A percentile compares a stretch with the other conserved stretches of the same genome.
Conservation (phyloP, 73 alveolate species). For the Uronychia setigera region DNA sequence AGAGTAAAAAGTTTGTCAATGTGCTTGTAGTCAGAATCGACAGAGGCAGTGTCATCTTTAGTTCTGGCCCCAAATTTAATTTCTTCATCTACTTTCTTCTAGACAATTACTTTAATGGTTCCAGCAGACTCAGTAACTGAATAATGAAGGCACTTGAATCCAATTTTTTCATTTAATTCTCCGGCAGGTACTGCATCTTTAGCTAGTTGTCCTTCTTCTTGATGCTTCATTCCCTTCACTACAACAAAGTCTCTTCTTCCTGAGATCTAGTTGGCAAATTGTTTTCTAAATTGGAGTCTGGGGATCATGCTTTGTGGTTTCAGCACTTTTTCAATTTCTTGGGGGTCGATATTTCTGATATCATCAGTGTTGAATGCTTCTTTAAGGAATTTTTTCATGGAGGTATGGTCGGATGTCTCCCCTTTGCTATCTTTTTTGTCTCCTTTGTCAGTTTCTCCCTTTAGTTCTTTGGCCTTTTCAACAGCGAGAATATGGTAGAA, state of each 20-base stretch:
- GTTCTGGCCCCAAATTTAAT: constrained; percentile 56
- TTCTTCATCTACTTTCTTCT: constrained; percentile 22
- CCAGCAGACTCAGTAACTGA: constrained; percentile 62
- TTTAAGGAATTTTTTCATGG: constrained; percentile 23
- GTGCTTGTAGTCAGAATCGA: constrained; percentile 24
- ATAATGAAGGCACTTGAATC: constrained; percentile 61
- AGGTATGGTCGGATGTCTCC: constrained; percentile 1
- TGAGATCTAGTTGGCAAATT: constrained; percentile 21
- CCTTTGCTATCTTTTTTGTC: constrained; percentile 2
- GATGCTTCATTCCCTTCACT: constrained; percentile 8
- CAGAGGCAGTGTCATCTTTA: constrained; percentile 48
- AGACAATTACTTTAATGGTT: constrained; percentile 23
- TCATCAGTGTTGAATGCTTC: constrained; percentile 40
- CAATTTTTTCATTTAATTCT: constrained; percentile 14
- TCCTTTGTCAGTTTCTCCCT: constrained; percentile 10
- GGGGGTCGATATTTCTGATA: constrained; percentile 13
- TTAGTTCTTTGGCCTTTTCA: constrained; percentile 5
- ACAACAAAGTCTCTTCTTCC: constrained; percentile 28
- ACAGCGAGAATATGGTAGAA: constrained; percentile 26
- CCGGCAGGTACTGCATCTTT: not conserved
- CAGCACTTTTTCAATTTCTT: constrained; percentile 26
- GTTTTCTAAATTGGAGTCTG: constrained; percentile 22
- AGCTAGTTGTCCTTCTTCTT: not conserved
- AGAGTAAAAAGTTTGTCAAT: constrained; percentile 11
- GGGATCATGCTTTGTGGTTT: constrained; percentile 27